phyloP scores from a whole-genome alignment of 352 stramenopile genomes.

The Phytophthora cajani region DNA sequence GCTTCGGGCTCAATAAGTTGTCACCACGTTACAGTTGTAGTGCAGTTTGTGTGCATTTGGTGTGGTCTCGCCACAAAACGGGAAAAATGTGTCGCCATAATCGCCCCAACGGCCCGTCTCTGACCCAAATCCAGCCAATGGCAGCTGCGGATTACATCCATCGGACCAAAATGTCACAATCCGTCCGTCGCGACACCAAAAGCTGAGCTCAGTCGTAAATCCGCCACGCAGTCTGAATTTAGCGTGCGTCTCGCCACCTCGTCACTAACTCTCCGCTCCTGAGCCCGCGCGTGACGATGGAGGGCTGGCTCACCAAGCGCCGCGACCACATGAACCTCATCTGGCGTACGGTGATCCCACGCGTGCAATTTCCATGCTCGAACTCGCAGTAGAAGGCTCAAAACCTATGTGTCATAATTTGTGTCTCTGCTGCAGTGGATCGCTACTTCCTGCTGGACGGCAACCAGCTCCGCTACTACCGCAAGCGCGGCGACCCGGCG shows the following conservation, averaged over 20 bases:
- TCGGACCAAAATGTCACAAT: slow-evolving; percentile 25
- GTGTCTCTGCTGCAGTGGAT: slow-evolving; percentile 56
- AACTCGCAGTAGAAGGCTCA: slow-evolving; percentile 6
- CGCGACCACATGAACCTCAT: slow-evolving; percentile 93
- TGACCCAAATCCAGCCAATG: slow-evolving; percentile 20
- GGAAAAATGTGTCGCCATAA: slow-evolving; percentile 1
- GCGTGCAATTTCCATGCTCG: neutral
- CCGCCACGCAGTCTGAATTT: slow-evolving; percentile 8
- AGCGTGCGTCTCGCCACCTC: neutral
- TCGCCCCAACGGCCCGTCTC: slow-evolving; percentile 10
- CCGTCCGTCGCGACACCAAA: slow-evolving; percentile 6
- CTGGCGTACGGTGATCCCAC: slow-evolving; percentile 65
- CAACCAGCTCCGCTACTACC: slow-evolving; percentile 88
- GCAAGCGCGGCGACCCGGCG: slow-evolving; percentile 83
- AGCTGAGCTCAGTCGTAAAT: slow-evolving; percentile 27
- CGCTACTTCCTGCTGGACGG: slow-evolving; percentile 89
- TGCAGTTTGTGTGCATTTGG: slow-evolving; percentile 21
- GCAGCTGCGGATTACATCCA: slow-evolving; percentile 24
- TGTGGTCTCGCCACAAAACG: slow-evolving; percentile 12
- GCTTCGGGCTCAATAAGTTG: slow-evolving; percentile 14
- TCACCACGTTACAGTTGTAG: slow-evolving; percentile 3
- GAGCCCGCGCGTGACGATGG: slow-evolving; percentile 50
- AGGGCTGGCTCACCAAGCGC: slow-evolving; percentile 90
- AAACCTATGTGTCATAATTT: slow-evolving; percentile 27
- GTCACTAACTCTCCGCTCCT: neutral